A percentile compares a stretch with the other conserved stretches of the same genome.
These are phyloP conservation scores for Colletotrichum sp. DNA, from an alignment of 2,329 filamentous ascomycete genomes.

Conservation along the genomic window DNA sequence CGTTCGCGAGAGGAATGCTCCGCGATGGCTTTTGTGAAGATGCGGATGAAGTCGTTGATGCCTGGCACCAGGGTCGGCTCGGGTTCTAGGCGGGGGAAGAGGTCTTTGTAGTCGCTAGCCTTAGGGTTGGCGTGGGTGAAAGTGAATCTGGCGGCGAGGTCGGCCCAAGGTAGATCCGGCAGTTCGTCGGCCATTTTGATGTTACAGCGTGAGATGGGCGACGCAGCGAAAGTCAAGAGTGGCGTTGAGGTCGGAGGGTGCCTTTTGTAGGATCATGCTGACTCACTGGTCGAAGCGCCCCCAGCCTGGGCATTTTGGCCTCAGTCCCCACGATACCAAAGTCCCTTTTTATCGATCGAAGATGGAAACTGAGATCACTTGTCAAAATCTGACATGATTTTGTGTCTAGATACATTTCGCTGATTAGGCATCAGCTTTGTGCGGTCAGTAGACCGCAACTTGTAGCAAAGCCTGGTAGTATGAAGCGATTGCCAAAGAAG, in stretches of 20 bases:
- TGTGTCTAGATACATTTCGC: neutral
- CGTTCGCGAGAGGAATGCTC: neutral
- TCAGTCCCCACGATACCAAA: neutral
- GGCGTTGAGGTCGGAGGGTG: neutral
- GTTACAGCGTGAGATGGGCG: no score
- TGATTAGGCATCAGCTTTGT: neutral
- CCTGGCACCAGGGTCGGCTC: constrained; percentile 9
- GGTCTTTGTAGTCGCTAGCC: neutral
- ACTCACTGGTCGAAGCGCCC: neutral
- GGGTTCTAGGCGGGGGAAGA: constrained; percentile 4
- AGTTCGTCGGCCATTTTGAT: constrained; percentile 22
- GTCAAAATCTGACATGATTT: fast-evolving
- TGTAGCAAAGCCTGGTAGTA: neutral
- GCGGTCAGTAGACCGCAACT: neutral
- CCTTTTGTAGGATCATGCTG: neutral
- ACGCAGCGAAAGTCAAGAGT: neutral
- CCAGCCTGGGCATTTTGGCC: neutral
- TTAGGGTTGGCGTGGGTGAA: neutral
- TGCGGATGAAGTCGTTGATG: constrained; percentile 17
- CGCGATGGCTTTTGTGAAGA: neutral
- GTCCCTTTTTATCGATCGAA: neutral
- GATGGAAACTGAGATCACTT: fast-evolving
- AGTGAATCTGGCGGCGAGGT: constrained; percentile 11
- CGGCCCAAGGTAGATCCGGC: constrained; percentile 21
- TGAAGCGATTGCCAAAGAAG: neutral